Base-by-base conservation (phyloP, 495 filamentous ascomycete species). In the Penicillium goetzii region DNA sequence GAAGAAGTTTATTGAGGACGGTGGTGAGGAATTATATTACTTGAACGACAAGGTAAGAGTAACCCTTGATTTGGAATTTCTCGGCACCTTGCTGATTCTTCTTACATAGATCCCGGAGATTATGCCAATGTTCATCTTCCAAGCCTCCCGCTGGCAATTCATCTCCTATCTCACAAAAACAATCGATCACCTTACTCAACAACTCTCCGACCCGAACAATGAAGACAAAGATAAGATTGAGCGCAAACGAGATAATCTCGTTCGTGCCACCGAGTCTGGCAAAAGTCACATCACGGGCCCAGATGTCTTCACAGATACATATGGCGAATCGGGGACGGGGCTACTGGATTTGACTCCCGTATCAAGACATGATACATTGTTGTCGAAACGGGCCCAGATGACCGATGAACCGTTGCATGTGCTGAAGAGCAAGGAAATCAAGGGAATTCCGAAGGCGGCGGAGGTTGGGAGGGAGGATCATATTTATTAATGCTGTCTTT, bases 91-190 rank as follows among this genome's bases (percentile, higher is more conserved):
- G 11, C 43, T 25, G 47, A 65, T 72, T 60, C 69, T n/a, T 28
- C 33, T 33, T 33, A 4, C 43, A 30, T 38, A 80, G 78, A 93
- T 98, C 78, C 90, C 90, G 26, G 84, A 89, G 23, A 91, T 98
- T 66, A 93, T 97, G 90, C 72, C 84, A 2, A 76, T 88, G 62
- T 92, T 98, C 74, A 82, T 98, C 45, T 98, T 96, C 73, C 94
- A 98, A 75, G 85, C 88, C 21, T 96, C 93, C 0, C 86, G 93
- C 34, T 85, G 90, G 67, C 87, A 91, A 56, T 83, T 98, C 4
- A 78, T 97, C 11, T 77, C 84, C 1, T 79, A 84, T 52, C 77
- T 99, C n/a, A 83, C 87, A 49, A 70, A 84, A 40, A 75, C 83
- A 21, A 83, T 90, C 59, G 83, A 92, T 59, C 76, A 85, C 2